Base-by-base conservation (phyloP, 2,329 filamentous ascomycete species). In the Sporothrix pallida region DNA sequence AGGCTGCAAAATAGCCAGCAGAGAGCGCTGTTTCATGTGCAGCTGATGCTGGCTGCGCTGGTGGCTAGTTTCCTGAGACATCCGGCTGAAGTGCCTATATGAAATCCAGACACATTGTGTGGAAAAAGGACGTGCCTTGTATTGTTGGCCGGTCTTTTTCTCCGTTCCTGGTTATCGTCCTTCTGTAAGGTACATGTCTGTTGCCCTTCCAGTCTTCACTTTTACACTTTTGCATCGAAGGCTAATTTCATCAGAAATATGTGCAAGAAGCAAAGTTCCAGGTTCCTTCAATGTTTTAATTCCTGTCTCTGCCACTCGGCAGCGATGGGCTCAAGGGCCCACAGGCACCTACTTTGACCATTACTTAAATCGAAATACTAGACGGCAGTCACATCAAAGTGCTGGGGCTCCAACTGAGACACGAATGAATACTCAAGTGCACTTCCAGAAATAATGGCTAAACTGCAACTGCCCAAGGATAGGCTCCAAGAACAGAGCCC, bases 361-460 rank as follows among this genome's bases (percentile, higher is more conserved):
- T 7, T 7, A 7, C 31, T 37, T 7, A 37, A 37, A 37, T 37
- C 31, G 31, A 37, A 37, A 7, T 37, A 37, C 31, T 37, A 7
- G 31, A 37, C 3, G 31, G 31, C 31, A 37, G 31, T 7, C 31
- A 37, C 31, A 37, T 37, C 7, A 7, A 37, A 7, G 7, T 37
- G 31, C 31, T 37, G 31, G 7, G 31, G 31, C 31, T 37, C 31
- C 31, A 37, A 37, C 31, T 37, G 31, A 37, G 31, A 48, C 23
- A 8, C 62, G 23, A 65, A 23, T 48, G 52, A 20, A 6, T 20
- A 20, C 17, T 54, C 42, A 26, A 44, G 42, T 44, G 58, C 58
- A 42, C 5, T 17, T 15, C 31, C 68, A 56, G 50, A 46, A 20
- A 31, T 31, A 70, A 44, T 58, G 68, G 68, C 68, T 71, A 60